Evolutionary conservation across 148 eudicot genomes (phyloP).

Genomic region (Silene uniflora): DNA sequence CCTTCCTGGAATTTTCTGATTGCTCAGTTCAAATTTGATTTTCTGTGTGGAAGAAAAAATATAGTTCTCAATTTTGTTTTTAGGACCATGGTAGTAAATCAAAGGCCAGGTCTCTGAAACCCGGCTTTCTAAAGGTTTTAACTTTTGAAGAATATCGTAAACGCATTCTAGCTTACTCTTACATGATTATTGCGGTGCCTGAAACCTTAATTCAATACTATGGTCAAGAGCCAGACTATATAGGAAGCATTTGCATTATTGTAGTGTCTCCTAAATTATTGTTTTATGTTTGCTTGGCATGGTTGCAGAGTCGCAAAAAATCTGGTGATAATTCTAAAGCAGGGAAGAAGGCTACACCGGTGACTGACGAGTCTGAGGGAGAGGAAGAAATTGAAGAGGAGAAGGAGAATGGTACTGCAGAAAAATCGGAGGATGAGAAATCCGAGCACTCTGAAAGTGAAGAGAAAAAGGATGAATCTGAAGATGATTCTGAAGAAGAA

Average conservation of each 20-base stretch:
- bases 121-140: too few species aligned
- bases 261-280: neutral
- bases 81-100: neutral
- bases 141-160: too few species aligned
- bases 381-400: slow-evolving; percentile 43
- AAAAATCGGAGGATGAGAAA: slow-evolving; percentile 48
- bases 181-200: too few species aligned
- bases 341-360: slow-evolving; percentile 37
- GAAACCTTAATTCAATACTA: too few species aligned
- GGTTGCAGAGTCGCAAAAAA: neutral
- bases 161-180: too few species aligned
- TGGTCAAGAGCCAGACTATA: too few species aligned
- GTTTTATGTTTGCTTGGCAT: neutral
- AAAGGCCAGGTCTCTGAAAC: neutral
- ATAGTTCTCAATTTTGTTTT: neutral
- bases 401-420: slow-evolving; percentile 50
- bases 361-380: slow-evolving; percentile 44
- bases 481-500: slow-evolving; percentile 31
- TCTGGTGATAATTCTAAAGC: slow-evolving; percentile 11
- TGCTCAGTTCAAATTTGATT: neutral
- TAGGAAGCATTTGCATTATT: neutral
- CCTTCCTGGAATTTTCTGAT: neutral
- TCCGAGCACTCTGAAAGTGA: slow-evolving; percentile 47
- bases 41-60: neutral
- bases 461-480: slow-evolving; percentile 45